A percentile compares a stretch with the other conserved stretches of the same genome.
phyloP scores from a whole-genome alignment of 352 stramenopile genomes.

The Pythium guiyangense region DNA sequence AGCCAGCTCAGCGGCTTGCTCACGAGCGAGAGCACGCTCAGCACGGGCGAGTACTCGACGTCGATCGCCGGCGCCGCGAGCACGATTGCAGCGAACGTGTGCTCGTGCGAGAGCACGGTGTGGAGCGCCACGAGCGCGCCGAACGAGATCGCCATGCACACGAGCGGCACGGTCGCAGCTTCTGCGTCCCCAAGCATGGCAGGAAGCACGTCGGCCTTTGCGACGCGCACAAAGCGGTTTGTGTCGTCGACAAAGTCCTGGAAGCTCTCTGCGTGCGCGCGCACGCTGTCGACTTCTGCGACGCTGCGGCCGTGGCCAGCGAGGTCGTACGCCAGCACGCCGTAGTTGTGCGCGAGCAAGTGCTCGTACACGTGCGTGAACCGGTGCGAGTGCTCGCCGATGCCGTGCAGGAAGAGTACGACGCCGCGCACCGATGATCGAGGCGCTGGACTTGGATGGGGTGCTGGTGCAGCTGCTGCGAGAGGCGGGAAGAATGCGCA shows the following conservation, averaged over 20 bases:
- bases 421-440: conserved; percentile 27
- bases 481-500: conserved; percentile 35
- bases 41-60: conserved; percentile 42
- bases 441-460: not conserved
- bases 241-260: conserved; percentile 65
- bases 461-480: too few relatives aligned
- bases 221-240: conserved; percentile 46
- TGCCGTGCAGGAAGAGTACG: conserved; percentile 58
- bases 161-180: conserved; percentile 18
- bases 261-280: conserved; percentile 48
- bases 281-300: conserved; percentile 25
- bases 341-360: conserved; percentile 37
- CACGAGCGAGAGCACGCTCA: conserved; percentile 35
- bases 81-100: conserved; percentile 42
- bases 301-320: conserved; percentile 52
- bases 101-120: conserved; percentile 41
- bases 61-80: conserved; percentile 50
- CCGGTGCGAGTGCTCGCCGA: conserved; percentile 55
- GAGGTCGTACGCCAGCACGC: conserved; percentile 63
- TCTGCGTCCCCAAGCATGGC: conserved; percentile 22
- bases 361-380: conserved; percentile 54
- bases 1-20: conserved; percentile 33
- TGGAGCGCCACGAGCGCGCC: conserved; percentile 51
- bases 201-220: conserved; percentile 29
- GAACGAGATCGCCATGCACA: conserved; percentile 70